These are phyloP conservation scores for Backusella macrospora DNA, from an alignment of 192 early-diverging fungal species.

Conservation along the genomic window DNA sequence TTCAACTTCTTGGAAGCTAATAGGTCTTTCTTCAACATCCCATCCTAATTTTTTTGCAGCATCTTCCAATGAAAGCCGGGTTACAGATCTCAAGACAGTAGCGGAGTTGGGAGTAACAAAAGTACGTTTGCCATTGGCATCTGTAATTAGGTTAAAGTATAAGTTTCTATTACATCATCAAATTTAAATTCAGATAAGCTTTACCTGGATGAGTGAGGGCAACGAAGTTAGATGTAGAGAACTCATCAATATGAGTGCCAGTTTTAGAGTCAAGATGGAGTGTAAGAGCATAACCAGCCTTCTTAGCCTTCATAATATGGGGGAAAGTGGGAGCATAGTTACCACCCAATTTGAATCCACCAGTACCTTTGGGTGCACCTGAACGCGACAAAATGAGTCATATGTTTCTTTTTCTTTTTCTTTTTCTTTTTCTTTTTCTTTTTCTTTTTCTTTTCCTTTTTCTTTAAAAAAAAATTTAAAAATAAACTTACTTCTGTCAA, in stretches of 20 bases:
- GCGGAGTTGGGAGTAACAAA: conserved; percentile 72
- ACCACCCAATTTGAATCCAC: conserved; percentile 70
- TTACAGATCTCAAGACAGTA: conserved; percentile 67
- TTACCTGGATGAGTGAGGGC: conserved; percentile 59
- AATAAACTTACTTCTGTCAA: conserved; percentile 62
- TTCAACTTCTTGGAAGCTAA: conserved; percentile 60
- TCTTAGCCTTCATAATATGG: conserved; percentile 61
- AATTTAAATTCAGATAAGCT: background rate
- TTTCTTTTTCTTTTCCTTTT: background rate
- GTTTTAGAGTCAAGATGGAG: conserved; percentile 74
- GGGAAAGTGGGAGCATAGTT: conserved; percentile 73
- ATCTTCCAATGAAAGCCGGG: conserved; percentile 64
- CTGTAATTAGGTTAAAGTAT: conserved; percentile 2
- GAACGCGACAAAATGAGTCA: background rate
- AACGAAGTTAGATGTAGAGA: conserved; percentile 80
- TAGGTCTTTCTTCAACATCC: conserved; percentile 55
- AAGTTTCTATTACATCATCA: conserved; percentile 2
- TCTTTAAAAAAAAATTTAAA: no score
- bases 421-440: background rate
- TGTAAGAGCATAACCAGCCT: conserved; percentile 67
- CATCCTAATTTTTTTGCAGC: conserved; percentile 66
- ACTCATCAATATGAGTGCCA: conserved; percentile 70
- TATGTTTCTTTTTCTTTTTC: background rate
- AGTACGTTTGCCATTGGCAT: conserved; percentile 42
- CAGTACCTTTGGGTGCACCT: conserved; percentile 58